Conservation (phyloP, 1,284 basidiomycete genomes). For the Wolfiporia cocos region DNA sequence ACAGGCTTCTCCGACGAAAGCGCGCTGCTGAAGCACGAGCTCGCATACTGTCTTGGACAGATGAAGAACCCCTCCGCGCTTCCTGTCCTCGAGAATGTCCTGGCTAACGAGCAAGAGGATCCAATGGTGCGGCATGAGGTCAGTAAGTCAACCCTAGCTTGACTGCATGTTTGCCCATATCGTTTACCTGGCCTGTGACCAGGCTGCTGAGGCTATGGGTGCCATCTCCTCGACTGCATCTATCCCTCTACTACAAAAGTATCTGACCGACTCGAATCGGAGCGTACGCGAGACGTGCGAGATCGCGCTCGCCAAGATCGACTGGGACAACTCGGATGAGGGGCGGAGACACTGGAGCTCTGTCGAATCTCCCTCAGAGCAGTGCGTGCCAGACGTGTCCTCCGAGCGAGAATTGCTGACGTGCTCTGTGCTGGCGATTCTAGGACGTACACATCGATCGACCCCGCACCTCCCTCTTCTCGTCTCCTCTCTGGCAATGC, state of each 20-base stretch:
- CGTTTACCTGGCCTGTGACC: background rate
- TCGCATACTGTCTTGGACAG: slow-evolving; percentile 97
- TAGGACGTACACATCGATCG: slow-evolving; percentile 82
- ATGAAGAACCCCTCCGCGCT: slow-evolving; percentile 75
- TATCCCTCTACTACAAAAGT: slow-evolving; percentile 70
- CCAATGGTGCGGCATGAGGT: slow-evolving; percentile 99
- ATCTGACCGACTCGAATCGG: slow-evolving; percentile 68
- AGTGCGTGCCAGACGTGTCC: slow-evolving; percentile 18
- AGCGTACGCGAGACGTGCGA: slow-evolving; percentile 96
- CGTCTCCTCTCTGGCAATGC: slow-evolving; percentile 47
- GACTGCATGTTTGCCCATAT: no score
- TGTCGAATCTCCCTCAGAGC: slow-evolving; percentile 26
- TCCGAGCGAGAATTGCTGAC: background rate
- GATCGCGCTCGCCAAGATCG: slow-evolving; percentile 93
- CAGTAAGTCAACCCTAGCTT: slow-evolving; percentile 23
- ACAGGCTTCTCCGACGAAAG: slow-evolving; percentile 87
- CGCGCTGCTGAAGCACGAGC: slow-evolving; percentile 92
- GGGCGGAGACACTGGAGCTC: slow-evolving; percentile 42
- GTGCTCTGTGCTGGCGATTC: background rate
- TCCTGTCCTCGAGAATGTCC: slow-evolving; percentile 72
- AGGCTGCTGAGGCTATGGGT: slow-evolving; percentile 98
- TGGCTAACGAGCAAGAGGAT: slow-evolving; percentile 72
- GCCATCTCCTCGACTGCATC: slow-evolving; percentile 77
- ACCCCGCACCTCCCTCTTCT: slow-evolving; percentile 87
- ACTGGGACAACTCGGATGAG: slow-evolving; percentile 85